These are phyloP conservation scores for Amanita thiersii DNA, from an alignment of 768 basidiomycete genomes.

Conservation along the genomic window DNA sequence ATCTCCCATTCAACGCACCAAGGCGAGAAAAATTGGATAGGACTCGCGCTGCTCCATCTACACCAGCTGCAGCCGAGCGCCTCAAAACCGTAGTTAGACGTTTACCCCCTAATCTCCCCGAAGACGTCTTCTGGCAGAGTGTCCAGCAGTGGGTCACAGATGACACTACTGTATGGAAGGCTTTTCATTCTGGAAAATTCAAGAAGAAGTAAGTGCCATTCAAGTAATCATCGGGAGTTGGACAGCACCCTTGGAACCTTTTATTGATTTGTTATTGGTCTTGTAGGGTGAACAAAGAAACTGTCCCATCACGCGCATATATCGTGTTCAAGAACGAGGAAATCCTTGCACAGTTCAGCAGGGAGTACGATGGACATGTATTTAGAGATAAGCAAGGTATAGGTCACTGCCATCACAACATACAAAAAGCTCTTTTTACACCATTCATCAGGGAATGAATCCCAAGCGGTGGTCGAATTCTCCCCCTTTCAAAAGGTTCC, in stretches of 20 bases:
- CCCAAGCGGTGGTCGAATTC: conserved; percentile 85
- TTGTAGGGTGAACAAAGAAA: conserved; percentile 73
- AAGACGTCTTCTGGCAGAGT: conserved; percentile 90
- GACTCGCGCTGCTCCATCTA: conserved; percentile 21
- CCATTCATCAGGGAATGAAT: conserved; percentile 66
- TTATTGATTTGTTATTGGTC: neutral
- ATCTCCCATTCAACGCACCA: conserved; percentile 24
- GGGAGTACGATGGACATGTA: conserved; percentile 84
- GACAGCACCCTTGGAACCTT: no score
- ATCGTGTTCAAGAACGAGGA: conserved; percentile 81
- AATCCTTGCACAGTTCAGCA: conserved; percentile 63
- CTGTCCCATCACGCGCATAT: conserved; percentile 82
- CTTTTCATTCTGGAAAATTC: conserved; percentile 59
- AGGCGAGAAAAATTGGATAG: conserved; percentile 27
- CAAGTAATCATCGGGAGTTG: no score
- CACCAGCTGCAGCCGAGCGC: conserved; percentile 38
- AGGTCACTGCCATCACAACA: conserved; percentile 14
- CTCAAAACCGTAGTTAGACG: conserved; percentile 85
- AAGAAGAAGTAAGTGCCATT: conserved; percentile 48
- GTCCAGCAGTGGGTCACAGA: conserved; percentile 79
- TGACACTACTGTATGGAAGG: conserved; percentile 61
- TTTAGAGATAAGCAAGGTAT: conserved; percentile 89
- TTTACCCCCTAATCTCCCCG: conserved; percentile 87
- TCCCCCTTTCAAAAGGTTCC: conserved; percentile 89
- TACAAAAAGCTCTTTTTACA: neutral